A percentile compares a stretch with the other conserved stretches of the same genome.
Evolutionary conservation across 345 rosid species (phyloP).

Genomic region (Eucalyptus viminalis): DNA sequence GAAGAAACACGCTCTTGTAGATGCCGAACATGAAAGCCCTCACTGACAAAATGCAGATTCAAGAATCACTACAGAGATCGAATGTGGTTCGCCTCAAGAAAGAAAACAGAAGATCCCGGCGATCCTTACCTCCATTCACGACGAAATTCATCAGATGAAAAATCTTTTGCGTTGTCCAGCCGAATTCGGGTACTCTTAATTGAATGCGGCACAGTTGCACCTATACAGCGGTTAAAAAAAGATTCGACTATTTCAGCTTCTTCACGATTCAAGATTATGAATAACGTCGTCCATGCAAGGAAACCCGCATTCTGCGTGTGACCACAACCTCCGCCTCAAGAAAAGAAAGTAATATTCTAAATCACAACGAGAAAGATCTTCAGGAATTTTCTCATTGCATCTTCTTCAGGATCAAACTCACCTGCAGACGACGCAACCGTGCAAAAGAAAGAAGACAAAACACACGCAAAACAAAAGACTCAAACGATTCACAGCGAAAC

Average conservation of each 20-base stretch:
- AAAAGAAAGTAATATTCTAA: background rate
- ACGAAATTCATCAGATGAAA: slow-evolving; percentile 88
- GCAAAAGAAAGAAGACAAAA: background rate
- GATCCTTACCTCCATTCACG: slow-evolving; percentile 68
- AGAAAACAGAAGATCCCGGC: background rate
- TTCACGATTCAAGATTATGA: background rate
- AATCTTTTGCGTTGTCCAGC: slow-evolving; percentile 96
- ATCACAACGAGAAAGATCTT: background rate
- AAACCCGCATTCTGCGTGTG: background rate
- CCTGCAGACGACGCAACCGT: background rate
- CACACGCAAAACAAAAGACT: background rate
- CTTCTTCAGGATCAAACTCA: background rate
- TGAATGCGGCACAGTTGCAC: slow-evolving; percentile 74
- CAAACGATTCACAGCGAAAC: background rate
- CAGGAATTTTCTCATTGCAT: background rate
- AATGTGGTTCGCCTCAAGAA: background rate
- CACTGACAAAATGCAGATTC: slow-evolving; percentile 14
- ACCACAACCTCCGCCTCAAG: background rate
- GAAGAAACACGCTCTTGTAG: slow-evolving; percentile 30
- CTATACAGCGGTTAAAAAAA: slow-evolving; percentile 1
- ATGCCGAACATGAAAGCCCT: slow-evolving; percentile 37
- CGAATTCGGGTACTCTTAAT: slow-evolving; percentile 82
- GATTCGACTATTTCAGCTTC: background rate
- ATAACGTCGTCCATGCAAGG: background rate
- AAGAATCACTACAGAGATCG: background rate